Evolutionary conservation across 352 stramenopile species (phyloP), one percentile per base, ranked within the genome.

Genomic region (Pythium diclinum): DNA sequence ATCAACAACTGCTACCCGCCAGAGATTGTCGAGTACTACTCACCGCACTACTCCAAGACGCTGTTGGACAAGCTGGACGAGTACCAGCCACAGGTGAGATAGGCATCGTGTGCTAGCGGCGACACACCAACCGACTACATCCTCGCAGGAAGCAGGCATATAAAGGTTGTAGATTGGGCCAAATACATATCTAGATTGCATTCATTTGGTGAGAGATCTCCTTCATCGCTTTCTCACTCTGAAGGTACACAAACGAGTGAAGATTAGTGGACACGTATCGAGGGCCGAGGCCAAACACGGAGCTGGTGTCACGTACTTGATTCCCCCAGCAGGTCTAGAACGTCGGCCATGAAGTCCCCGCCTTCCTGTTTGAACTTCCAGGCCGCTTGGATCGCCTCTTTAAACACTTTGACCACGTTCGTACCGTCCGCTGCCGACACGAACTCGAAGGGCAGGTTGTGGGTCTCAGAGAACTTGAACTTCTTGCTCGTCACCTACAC

Each of bases 1-100:
- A 98, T 98, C 78, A 98, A 98, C 82, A 96, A 92, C 56, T 98
- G 92, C 75, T 98, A 98, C 72, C 95, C 95, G 17, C 91, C 92
- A 0, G 95, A 98, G 69, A 97, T 98, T 55, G 94, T 98, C 53
- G 91, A 98, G 75, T 98, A 98, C 71, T 98, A 98, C 77, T 97
- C 89, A 59, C 92, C 93, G 28, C 96, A 98, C 68, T 98, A 98
- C 77, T 96, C 89, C 59, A 98, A 98, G 77, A 95, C 90, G 55
- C 79, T 98, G n/a, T 76, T 98, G 19, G 89, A 98, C 71, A 98
- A 98, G 73, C 85, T 98, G 42, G 95, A 98, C 60, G 95, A 98
- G 61, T 98, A 92, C 71, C 87, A 97, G 69, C 92, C 92, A 16
- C 85, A 95, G 52, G 84, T 92, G 54, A 85, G 82, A 71, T 94